A percentile compares a stretch with the other conserved stretches of the same genome.
These are phyloP conservation scores for Mrakia hoshinonis DNA, from an alignment of 768 basidiomycete genomes.

Conservation along the genomic window DNA sequence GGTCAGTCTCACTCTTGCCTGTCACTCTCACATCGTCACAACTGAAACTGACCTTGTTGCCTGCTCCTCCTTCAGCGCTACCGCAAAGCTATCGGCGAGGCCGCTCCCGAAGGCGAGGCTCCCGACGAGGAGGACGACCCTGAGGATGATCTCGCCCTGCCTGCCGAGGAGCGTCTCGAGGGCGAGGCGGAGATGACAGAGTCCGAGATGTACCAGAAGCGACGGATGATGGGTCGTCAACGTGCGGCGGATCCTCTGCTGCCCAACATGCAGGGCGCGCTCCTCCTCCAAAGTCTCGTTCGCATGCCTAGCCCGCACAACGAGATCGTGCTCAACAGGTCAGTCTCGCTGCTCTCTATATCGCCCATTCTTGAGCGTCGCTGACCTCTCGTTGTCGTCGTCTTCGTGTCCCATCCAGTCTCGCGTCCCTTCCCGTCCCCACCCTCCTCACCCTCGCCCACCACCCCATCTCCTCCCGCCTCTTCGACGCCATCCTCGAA, in stretches of 20 bases:
- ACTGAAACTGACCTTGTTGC: background rate
- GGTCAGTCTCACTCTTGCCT: constrained; percentile 32
- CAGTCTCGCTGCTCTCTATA: constrained; percentile 24
- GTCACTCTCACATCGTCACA: constrained; percentile 29
- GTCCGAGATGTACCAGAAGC: constrained; percentile 17
- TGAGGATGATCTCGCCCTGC: constrained; percentile 25
- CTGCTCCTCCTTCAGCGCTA: constrained; percentile 32
- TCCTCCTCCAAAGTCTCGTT: constrained; percentile 75
- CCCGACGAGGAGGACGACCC: constrained; percentile 24
- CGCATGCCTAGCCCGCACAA: constrained; percentile 54
- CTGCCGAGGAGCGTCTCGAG: constrained; percentile 28
- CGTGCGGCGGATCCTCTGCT: constrained; percentile 43
- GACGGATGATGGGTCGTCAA: constrained; percentile 10
- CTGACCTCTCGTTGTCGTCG: background rate
- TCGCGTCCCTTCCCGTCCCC: background rate
- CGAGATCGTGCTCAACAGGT: constrained; percentile 63
- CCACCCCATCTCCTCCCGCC: constrained; percentile 60
- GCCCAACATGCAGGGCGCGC: constrained; percentile 71
- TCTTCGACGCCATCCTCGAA: constrained; percentile 66
- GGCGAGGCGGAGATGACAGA: constrained; percentile 34
- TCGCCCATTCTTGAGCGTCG: background rate
- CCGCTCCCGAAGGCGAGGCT: constrained; percentile 23
- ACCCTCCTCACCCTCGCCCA: constrained; percentile 56
- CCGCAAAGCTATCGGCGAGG: constrained; percentile 30
- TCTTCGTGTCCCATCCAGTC: constrained; percentile 41